phyloP scores from a whole-genome alignment of 2,329 filamentous ascomycete species.

The Phoma sp. region DNA sequence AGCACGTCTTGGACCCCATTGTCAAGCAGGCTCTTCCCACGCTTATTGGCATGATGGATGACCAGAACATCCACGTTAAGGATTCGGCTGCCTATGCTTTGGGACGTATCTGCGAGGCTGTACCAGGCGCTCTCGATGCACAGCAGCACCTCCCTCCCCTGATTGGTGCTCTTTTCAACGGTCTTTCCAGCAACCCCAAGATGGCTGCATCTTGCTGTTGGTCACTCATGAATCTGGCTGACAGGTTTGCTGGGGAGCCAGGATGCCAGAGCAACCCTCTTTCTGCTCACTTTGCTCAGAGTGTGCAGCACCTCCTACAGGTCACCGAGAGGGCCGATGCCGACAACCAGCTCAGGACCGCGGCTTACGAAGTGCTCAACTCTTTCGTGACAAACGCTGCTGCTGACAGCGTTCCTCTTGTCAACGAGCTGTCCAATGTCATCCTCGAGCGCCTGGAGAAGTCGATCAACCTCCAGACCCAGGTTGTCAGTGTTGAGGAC shows the following conservation, averaged over 20 bases:
- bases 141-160: conserved; percentile 81
- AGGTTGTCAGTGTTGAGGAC: conserved; percentile 97
- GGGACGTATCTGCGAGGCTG: conserved; percentile 93
- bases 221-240: conserved; percentile 97
- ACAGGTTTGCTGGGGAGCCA: conserved; percentile 89
- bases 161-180: conserved; percentile 87
- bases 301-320: conserved; percentile 81
- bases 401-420: conserved; percentile 79
- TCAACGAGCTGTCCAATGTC: conserved; percentile 84
- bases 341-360: conserved; percentile 89
- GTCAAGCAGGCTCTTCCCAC: conserved; percentile 95
- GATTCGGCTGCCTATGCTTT: conserved; percentile 96
- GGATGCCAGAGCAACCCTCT: conserved; percentile 82
- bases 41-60: conserved; percentile 91
- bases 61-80: conserved; percentile 86
- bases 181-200: conserved; percentile 88
- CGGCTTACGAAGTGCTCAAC: conserved; percentile 96
- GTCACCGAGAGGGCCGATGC: conserved; percentile 84
- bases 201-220: conserved; percentile 99
- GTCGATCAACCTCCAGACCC: conserved; percentile 85
- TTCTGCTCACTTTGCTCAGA: conserved; percentile 91
- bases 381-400: conserved; percentile 92
- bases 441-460: conserved; percentile 90
- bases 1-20: conserved; percentile 88
- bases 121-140: conserved; percentile 90